Base-by-base conservation (phyloP, 2,329 filamentous ascomycete genomes). In the Pseudogymnoascus sp. region DNA sequence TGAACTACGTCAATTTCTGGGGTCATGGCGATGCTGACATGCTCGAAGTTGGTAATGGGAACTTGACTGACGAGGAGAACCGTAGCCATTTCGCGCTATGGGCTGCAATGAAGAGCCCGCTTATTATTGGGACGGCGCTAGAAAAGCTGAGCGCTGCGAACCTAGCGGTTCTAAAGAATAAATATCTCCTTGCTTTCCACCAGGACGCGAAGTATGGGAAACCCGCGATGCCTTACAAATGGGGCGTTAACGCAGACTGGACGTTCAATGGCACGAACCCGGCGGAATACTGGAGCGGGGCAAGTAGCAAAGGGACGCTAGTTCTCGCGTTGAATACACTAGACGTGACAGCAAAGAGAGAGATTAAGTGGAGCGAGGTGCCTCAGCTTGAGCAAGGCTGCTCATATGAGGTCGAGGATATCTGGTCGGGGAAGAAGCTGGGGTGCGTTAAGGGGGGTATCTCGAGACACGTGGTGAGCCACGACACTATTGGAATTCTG, bases 201-300 rank as follows among this genome's bases (percentile, higher is more conserved):
- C 67, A 71, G 40, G 69, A 70, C 62, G 42, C 75, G 38, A 68
- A 72, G 21, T 74, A 76, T 67, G 78, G 78, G 70, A 66, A 46
- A 71, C 74, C 64, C 65, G 69, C 44, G 21, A 23, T 6, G 12
- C 44, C 44, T 12, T 79, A 77, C 68, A 77, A 77, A 63, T 80
- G 78, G 78, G 82, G 81, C 0, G 72, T 75, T 3, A 82, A 83
- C 66, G 72, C 76, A 0, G 77, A 82, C 67, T 78, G 76, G 69
- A 81, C 80, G 0, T 83, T 77, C 70, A 80, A 84, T 66, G 67
- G 71, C 14, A 76, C 75, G 0, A 72, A 78, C 62, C 81, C 80
- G 3, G 79, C 81, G 1, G 77, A 81, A 70, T 82, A 77, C 70
- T 83, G 79, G 79, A 73, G 76, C 1, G 80, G 81, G 0, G 70